Evolutionary conservation across 2,329 filamentous ascomycete species (phyloP), one percentile per base, ranked within the genome.

Genomic region (Sclerotinia borealis): DNA sequence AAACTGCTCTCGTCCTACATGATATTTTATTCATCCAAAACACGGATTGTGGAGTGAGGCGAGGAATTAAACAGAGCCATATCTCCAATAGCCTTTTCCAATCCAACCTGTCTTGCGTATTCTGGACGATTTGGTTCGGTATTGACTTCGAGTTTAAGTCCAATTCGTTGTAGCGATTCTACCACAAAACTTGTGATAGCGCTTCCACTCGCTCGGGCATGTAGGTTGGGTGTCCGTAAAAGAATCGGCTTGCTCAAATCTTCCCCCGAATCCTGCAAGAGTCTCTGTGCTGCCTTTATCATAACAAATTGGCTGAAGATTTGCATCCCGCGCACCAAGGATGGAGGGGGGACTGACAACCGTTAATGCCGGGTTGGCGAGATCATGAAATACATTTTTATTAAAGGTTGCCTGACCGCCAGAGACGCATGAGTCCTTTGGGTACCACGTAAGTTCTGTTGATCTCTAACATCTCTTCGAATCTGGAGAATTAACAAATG

Each of bases 351-450:
- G 45, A 48, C 45, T 48, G 13, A 48, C 45, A 25, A 48, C 45
- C 4, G 45, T 48, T 11, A 22, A 22, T 22, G 45, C 22, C 5
- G 45, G 45, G 45, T 10, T n/a, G 5, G 45, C 45, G 11, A 48
- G 45, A 25, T 22, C 22, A 11, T 25, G 45, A 22, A 48, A 48
- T 10, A 48, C 45, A 22, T 48, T 22, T n/a, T 11, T n/a, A 25
- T n/a, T n/a, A n/a, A n/a, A n/a, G n/a, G n/a, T n/a, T n/a, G n/a
- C n/a, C n/a, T n/a, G n/a, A n/a, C n/a, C n/a, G n/a, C n/a, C n/a
- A n/a, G n/a, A n/a, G n/a, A n/a, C n/a, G 45, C 36, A 41, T 55
- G 51, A 36, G 51, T 55, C 41, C 51, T 55, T 43, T 55, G 51
- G 51, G 51, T 55, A 27, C 51, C 51, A 8, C 22, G 37, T 55